Evolutionary conservation across 139 green algal species (phyloP), one percentile per base, ranked within the genome.

Genomic region (Picochlorum sp.): DNA sequence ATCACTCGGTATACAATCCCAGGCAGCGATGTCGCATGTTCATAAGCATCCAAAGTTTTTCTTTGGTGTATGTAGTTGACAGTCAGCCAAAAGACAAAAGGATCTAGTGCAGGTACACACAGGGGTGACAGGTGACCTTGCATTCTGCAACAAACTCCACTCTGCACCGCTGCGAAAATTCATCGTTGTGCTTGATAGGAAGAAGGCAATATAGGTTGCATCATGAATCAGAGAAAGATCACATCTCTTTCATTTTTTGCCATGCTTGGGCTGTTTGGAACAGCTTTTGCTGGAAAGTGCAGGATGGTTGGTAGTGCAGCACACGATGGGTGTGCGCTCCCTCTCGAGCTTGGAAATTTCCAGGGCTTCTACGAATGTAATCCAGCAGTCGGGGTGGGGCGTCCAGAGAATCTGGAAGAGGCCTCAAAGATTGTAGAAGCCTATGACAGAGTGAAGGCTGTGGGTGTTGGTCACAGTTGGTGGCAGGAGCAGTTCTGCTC

Each of bases 391-490:
- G 68, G 62, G 28, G 60, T 91, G n/a, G 83, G 78, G 3, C 61
- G 74, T 7, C 86, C 86, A 11, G 31, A 37, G 1, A 75, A 26
- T 21, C 52, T 80, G 2, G 49, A 57, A 1, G 74, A 90, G 20
- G 30, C 85, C 24, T 63, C 75, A 13, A 50, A 58, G 4, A 62
- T 84, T 18, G 67, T 85, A 4, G n/a, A 49, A 7, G 20, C 49
- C 28, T 79, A 70, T 38, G 47, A 66, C 41, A 45, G 34, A 0
- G 82, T 89, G 16, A 86, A 87, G 44, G 83, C 62, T 14, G 66
- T 77, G 0, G 82, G 82, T 16, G 74, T 85, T 10, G 84, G 84
- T 6, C 73, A 88, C 65, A 70, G 23, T 18, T 90, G 84, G 84
- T 87, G 79, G 76, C 54, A 69, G 20, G 59, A 87, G 62, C 69